Base-by-base conservation (phyloP, 2,329 filamentous ascomycete species). In the Thielaviopsis punctulata region DNA sequence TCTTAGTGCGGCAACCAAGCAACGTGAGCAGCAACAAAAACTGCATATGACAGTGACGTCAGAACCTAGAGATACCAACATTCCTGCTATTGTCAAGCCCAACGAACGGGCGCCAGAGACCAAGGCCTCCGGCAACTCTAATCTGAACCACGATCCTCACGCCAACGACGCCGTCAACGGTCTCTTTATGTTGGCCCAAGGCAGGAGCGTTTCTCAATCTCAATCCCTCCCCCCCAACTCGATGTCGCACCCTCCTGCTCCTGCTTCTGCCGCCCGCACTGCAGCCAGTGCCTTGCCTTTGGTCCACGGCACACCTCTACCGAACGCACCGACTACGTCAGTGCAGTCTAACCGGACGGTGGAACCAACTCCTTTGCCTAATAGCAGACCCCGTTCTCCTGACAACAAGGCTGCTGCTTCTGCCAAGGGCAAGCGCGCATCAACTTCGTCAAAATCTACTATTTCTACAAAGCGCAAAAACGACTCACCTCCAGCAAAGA, bases 121-220 rank as follows among this genome's bases (percentile, higher is more conserved):
- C 23, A 52, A 52, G 41, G 48, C 46, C 13, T 19, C 45, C 12
- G 43, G 27, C 25, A 49, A 41, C 18, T 46, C 48, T 41, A 43
- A 36, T 21, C 49, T 52, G 44, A 52, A 55, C 52, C 93, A 88
- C 62, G 84, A 89, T 54, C 85, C 88, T 43, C 87, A 94, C 66
- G 90, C 95, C 51, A 94, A 90, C 60, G 90, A 95, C 68, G 92
- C 90, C 44, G 92, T 90, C 49, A 96, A 95, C 63, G 89, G 92
- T 25, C 73, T 98, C 1, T 93, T 87, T 60, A 83, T 95, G 76
- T 73, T 98, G 54, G 89, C 92, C 1, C 52, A 53, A 41, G 79
- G 80, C 75, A 83, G 65, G 68, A 80, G 68, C 71, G 75, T 64
- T 69, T 73, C 62, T 58, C 75, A 41, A 21, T 36, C 50, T 27